Base-by-base conservation (phyloP, 1,284 basidiomycete genomes). In the Moesziomyces parantarcticus region DNA sequence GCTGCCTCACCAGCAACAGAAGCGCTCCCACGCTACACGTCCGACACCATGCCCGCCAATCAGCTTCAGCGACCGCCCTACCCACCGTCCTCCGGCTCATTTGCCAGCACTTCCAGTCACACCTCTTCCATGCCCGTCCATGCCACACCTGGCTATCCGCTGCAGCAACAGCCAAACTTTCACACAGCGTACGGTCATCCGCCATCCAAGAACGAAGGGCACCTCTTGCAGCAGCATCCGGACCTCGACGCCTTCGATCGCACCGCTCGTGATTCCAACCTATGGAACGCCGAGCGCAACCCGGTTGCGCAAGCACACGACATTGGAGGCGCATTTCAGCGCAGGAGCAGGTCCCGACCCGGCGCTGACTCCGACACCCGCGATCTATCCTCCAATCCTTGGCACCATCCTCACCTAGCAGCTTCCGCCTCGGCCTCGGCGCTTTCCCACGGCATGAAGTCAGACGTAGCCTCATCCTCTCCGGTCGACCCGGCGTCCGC, bases 161-260 rank as follows among this genome's bases (percentile, higher is more conserved):
- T 71, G 10, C 68, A 66, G 44, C 67, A 70, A n/a, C 61, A 42
- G 1, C 55, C 58, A 20, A 20, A 54, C 3, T 65, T 54, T 10
- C 67, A 59, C 8, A 42, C 58, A 1, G 14, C 67, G 2, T 70
- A 63, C 32, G 61, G 58, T 7, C 61, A 60, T 22, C 47, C 61
- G 3, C 46, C 58, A 11, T 23, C 50, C 7, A 60, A 43, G 39
- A 23, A 23, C 25, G 58, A 66, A 5, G 34, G 44, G 2, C 40
- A 39, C 23, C 29, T 62, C 4, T 48, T 68, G 6, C 64, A 67
- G 48, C 60, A 51, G 23, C 65, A 58, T 22, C 47, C 59, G 9
- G 55, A 58, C 8, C 23, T 55, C 21, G 51, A 53, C 5, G 23
- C 50, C 2, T 55, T 59, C 22, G 62, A 50, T 29, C 18, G 29